A percentile compares a stretch with the other conserved stretches of the same genome.
phyloP scores from a whole-genome alignment of 768 basidiomycete species.

The Pulveroboletus ravenelii region DNA sequence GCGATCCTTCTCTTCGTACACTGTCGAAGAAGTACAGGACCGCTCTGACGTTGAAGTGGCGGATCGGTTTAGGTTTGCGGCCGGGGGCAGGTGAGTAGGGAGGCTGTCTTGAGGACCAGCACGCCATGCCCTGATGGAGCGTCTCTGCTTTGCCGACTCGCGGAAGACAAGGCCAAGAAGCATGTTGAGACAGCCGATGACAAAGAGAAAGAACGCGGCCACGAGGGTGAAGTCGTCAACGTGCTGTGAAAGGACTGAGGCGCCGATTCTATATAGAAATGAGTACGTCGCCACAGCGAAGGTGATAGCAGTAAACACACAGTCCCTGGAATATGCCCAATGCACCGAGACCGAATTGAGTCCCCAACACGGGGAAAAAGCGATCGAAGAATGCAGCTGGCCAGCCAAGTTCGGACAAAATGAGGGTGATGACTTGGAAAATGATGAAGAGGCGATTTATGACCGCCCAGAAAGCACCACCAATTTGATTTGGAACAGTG shows the following conservation, averaged over 20 bases:
- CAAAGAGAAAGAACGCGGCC: conserved; percentile 87
- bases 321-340: conserved; percentile 85
- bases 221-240: conserved; percentile 88
- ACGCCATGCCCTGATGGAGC: conserved; percentile 63
- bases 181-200: conserved; percentile 86
- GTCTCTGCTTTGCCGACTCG: conserved; percentile 53
- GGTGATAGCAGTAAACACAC: conserved; percentile 37
- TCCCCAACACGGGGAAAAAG: conserved; percentile 84
- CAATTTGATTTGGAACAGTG: conserved; percentile 88
- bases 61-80: conserved; percentile 23
- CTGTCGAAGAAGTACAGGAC: conserved; percentile 25
- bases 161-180: conserved; percentile 72
- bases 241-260: conserved; percentile 68
- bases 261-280: conserved; percentile 49
- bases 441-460: conserved; percentile 84
- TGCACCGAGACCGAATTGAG: conserved; percentile 79
- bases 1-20: conserved; percentile 27
- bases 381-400: conserved; percentile 73
- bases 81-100: conserved; percentile 37
- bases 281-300: conserved; percentile 1
- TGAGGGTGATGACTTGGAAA: conserved; percentile 74
- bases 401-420: conserved; percentile 81
- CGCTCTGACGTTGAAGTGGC: conserved; percentile 20
- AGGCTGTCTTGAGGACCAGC: conserved; percentile 47
- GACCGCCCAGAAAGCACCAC: conserved; percentile 89